Base-by-base conservation (phyloP, 208 protist species). In the Jaenimonas drosophilae region DNA sequence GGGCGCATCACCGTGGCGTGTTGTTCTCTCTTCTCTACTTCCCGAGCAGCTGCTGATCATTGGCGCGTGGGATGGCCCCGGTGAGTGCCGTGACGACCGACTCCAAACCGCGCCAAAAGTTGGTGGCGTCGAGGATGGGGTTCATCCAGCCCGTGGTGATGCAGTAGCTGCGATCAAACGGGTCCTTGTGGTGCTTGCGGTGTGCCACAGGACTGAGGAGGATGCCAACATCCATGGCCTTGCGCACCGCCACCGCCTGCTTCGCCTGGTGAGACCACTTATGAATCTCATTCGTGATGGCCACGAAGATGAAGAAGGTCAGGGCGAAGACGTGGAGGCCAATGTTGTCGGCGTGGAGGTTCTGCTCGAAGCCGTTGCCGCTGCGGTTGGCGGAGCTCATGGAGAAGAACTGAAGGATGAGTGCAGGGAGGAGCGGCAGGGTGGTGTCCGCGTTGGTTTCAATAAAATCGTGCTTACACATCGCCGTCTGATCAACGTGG, bases 81-180 rank as follows among this genome's bases (percentile, higher is more conserved):
- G 87, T 95, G n/a, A 74, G 27, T 3, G 52, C 49, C 11, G 81
- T 91, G 19, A 97, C 70, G 9, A 94, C 45, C 1, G 46, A 34
- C 62, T 97, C 91, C 2, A 84, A 48, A 45, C 64, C 43, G 24
- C 88, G 77, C 91, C 91, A 97, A 54, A 96, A 97, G 60, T 89
- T 65, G 25, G 81, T 86, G 6, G 42, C 52, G 58, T 90, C 80
- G 19, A 97, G 71, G 39, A 84, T 32, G 30, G 70, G 60, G 76
- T 97, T 97, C 20, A 96, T 54, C 92, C 92, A 97, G 30, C 92
- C 92, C 23, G 82, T 96, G n/a, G 92, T 97, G 68, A 97, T 97
- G 72, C 92, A 97, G 64, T 97, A 97, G 61, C 71, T 91, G 44
- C 56, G 51, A 50, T 97, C 92, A 48, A 91, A 89, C 32, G 82